These are phyloP conservation scores for Alternaria sp. DNA, from an alignment of 2,329 filamentous ascomycete genomes.

Conservation along the genomic window DNA sequence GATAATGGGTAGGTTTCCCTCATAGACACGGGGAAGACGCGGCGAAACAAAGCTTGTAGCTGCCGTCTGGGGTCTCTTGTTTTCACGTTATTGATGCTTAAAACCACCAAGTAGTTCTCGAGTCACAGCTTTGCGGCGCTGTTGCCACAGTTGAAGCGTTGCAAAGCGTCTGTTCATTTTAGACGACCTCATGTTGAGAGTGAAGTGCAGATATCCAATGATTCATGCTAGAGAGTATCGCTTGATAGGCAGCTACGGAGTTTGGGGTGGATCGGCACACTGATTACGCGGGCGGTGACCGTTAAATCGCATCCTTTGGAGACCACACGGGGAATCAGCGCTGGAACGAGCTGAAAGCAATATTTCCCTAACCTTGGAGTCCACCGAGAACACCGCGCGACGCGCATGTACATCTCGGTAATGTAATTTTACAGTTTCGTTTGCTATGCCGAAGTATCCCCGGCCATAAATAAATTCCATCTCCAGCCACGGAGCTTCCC, in stretches of 20 bases:
- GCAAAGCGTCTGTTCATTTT: background rate
- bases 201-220: conserved; percentile 5
- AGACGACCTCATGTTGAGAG: background rate
- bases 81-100: conserved; percentile 15
- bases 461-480: background rate
- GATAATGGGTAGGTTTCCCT: conserved; percentile 25
- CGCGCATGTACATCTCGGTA: conserved; percentile 2
- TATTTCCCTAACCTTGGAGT: background rate
- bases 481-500: background rate
- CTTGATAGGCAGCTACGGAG: conserved; percentile 15
- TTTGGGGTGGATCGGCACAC: conserved; percentile 22
- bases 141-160: background rate
- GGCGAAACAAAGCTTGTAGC: conserved; percentile 38
- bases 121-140: background rate
- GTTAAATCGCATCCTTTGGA: conserved; percentile 12
- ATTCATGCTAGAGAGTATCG: conserved; percentile 15
- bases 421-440: background rate
- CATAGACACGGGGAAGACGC: conserved; percentile 22
- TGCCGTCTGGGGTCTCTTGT: conserved; percentile 33
- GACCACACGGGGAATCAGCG: conserved; percentile 3
- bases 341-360: conserved; percentile 12
- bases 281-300: conserved; percentile 12
- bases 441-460: conserved; percentile 2
- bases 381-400: conserved; percentile 2
- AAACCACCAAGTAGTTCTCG: conserved; percentile 1